phyloP scores from a whole-genome alignment of 1,284 basidiomycete genomes.

The Tranzscheliella williamsii region DNA sequence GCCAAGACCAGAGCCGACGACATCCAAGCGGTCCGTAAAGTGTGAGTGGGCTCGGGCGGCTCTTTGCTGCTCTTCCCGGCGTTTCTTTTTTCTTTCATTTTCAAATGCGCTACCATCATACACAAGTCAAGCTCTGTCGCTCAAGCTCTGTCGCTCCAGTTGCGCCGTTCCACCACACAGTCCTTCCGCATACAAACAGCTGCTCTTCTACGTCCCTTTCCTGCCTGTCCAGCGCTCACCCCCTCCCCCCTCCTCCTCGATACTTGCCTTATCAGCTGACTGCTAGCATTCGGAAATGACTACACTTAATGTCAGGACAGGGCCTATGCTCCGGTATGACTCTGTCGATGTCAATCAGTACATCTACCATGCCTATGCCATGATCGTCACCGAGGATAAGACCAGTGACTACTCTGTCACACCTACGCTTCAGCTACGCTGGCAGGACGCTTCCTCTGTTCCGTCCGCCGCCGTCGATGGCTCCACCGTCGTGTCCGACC shows the following conservation, averaged over 20 bases:
- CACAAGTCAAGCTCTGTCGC: too few species aligned
- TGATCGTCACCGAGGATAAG: constrained; percentile 68
- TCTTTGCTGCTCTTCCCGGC: too few species aligned
- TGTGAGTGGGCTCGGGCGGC: too few species aligned
- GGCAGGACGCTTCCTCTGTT: constrained; percentile 61
- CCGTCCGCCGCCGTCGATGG: constrained; percentile 22
- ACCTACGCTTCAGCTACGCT: constrained; percentile 72
- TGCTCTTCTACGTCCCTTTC: too few species aligned
- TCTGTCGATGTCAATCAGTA: constrained; percentile 72
- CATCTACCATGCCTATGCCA: constrained; percentile 71
- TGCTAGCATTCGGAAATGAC: constrained; percentile 30
- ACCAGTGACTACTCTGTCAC: constrained; percentile 65
- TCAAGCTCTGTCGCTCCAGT: too few species aligned
- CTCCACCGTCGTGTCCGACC: constrained; percentile 16
- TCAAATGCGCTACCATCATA: too few species aligned
- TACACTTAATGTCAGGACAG: constrained; percentile 61
- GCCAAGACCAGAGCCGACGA: too few species aligned
- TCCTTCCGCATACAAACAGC: too few species aligned
- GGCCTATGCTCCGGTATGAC: constrained; percentile 88
- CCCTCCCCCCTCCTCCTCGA: background rate
- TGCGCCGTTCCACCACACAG: too few species aligned
- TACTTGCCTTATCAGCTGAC: background rate
- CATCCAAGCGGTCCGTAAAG: too few species aligned
- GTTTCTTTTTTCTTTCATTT: too few species aligned
- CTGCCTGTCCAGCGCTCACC: background rate